These are phyloP conservation scores for Talaromyces adpressus DNA, from an alignment of 495 filamentous ascomycete genomes.

Conservation along the genomic window DNA sequence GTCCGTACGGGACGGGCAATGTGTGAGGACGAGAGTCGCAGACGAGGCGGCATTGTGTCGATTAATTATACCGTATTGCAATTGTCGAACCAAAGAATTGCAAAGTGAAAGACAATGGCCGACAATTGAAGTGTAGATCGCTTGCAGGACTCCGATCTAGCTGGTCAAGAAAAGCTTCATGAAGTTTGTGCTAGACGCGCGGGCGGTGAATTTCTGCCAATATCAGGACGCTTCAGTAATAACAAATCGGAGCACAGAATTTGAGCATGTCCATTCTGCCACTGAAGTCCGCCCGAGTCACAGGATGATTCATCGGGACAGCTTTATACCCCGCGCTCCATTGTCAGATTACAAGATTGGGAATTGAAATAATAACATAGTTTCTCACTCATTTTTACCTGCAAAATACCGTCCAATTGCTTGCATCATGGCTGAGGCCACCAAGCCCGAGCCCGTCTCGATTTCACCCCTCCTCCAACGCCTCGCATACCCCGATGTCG, in stretches of 20 bases:
- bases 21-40: slow-evolving; percentile 19
- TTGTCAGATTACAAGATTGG: not conserved
- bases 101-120: not conserved
- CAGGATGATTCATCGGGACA: not conserved
- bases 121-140: not conserved
- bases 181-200: not conserved
- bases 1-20: slow-evolving; percentile 24
- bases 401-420: not conserved
- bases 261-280: not conserved
- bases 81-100: not conserved
- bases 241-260: not conserved
- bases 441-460: slow-evolving; percentile 45
- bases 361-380: not conserved
- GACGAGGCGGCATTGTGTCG: slow-evolving; percentile 9
- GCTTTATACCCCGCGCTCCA: not conserved
- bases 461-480: slow-evolving; percentile 76
- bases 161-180: slow-evolving; percentile 7
- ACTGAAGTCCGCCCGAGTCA: not conserved
- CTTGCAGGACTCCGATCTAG: not conserved
- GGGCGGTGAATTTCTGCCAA: slow-evolving; percentile 25
- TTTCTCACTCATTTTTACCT: not conserved
- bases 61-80: not conserved
- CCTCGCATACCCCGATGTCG: slow-evolving; percentile 60
- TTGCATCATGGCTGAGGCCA: slow-evolving; percentile 9
- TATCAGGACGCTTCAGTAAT: not conserved